Base-by-base conservation (phyloP, 1,284 basidiomycete genomes). In the Naganishia cerealis region DNA sequence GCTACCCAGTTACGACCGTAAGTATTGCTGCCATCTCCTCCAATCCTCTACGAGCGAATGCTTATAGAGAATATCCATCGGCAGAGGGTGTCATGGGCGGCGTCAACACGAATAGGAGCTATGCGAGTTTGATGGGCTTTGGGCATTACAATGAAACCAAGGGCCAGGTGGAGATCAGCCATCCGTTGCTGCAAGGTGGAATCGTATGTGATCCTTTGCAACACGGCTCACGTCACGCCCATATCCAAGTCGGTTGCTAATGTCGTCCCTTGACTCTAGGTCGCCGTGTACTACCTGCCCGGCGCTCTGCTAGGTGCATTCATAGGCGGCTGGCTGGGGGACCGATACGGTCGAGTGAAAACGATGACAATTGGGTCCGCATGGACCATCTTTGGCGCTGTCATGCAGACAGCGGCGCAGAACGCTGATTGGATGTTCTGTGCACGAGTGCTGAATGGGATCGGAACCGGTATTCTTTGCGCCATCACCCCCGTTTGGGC, bases 301-400 rank as follows among this genome's bases (percentile, higher is more conserved):
- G 78, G 77, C 15, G 73, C 75, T 0, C 70, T 79, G 0, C 65
- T 78, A 18, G 77, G 78, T 10, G 73, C 72, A 15, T 58, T 78
- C 29, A 58, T 70, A 13, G 67, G 74, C 12, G 75, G 75, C 16
- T 71, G 66, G 40, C 40, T 76, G 7, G 75, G 75, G 40, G 76
- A 76, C 24, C 66, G 68, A 40, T 67, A 74, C 29, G 76, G 75
- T 2, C 72, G 75, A 26, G 65, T 76, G 43, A 57, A 59, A 26
- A 71, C 71, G 1, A 67, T 73, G 50, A 67, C 69, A 21, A 43
- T 73, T 18, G 72, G 70, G 16, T 65, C 67, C 38, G 21, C 40
- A 10, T 67, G 70, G 52, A 72, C 70, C 12, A 67, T 72, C n/a
- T 58, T 76, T 50, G 76, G 76, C n/a, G 75, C 73, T 8, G 39